Evolutionary conservation across 179 eudicot species (phyloP), one percentile per base, ranked within the genome.

Genomic region (Amaranthus tricolor): DNA sequence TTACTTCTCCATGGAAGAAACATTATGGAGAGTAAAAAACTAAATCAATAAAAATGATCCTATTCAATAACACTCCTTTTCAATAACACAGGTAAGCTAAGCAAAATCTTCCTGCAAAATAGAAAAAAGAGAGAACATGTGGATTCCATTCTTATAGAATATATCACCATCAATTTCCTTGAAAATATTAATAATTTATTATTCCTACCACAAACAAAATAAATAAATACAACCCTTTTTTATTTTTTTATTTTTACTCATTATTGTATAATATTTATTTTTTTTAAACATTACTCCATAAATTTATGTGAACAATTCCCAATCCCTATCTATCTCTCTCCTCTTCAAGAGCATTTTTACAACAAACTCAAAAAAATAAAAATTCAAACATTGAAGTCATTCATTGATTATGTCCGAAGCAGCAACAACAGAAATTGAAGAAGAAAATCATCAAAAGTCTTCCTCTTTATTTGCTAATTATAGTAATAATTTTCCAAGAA

Each of bases 341-440:
- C 67, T 62, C 76, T 65, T 59, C 63, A 7, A 21, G 9, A 2
- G 15, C 17, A 20, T 21, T 52, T 74, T 53, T 14, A 15, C 20
- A 17, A 19, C 6, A 59, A 17, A 10, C 20, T 7, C 11, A 31
- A 59, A 9, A 17, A 31, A 31, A 31, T 24, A 66, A 7, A 19
- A 67, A 54, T 21, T 44, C 66, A 15, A 6, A 12, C 6, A 8
- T n/a, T 16, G 2, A 50, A 17, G 31, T 69, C 48, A 52, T 69
- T 53, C 49, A 53, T 69, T 80, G 58, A 72, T 80, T 76, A 81
- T 81, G 84, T 81, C 81, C 77, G 68, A 73, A 73, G 73, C 75
- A 61, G 54, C 58, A 61, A 48, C 70, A 21, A 21, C 72, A 15
- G 9, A 62, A 74, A 50, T 44, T 53, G 77, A 73, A 45, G 81